phyloP scores from a whole-genome alignment of 1,139 yeast genomes.

The Nakaseomyces uthaithaninus region DNA sequence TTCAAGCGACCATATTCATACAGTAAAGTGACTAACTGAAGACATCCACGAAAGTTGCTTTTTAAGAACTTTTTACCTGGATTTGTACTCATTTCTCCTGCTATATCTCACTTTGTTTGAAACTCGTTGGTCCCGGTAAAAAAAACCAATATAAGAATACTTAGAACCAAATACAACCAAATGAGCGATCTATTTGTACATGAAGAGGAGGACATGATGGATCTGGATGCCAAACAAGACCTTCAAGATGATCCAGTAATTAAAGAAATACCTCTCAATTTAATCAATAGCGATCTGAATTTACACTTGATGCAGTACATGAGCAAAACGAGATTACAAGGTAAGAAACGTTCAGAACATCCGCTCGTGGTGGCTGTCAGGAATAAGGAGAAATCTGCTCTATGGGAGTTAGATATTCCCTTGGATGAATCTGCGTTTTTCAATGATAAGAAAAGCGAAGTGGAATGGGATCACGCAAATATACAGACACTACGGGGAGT shows the following conservation, averaged over 20 bases:
- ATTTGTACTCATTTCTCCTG: too few relatives aligned
- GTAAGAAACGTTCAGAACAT: slow-evolving; percentile 37
- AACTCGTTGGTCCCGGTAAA: too few relatives aligned
- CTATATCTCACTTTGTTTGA: too few relatives aligned
- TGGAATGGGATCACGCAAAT: slow-evolving; percentile 46
- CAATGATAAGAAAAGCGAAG: slow-evolving; percentile 51
- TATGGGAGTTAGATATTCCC: slow-evolving; percentile 66
- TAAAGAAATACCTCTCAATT: slow-evolving; percentile 61
- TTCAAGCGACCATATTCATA: too few relatives aligned
- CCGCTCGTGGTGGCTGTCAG: slow-evolving; percentile 43
- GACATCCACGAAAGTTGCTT: too few relatives aligned
- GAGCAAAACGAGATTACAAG: slow-evolving; percentile 49
- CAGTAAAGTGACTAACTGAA: too few relatives aligned
- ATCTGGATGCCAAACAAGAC: background rate
- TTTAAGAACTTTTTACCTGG: too few relatives aligned
- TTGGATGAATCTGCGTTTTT: slow-evolving; percentile 53
- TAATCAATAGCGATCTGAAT: slow-evolving; percentile 31
- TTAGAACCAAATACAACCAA: too few relatives aligned
- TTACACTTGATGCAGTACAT: slow-evolving; percentile 61
- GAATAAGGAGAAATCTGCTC: slow-evolving; percentile 51
- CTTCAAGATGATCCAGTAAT: slow-evolving; percentile 66
- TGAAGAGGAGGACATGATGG: slow-evolving; percentile 6
- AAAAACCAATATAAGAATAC: too few relatives aligned
- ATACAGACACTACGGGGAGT: slow-evolving; percentile 70
- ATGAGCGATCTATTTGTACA: slow-evolving; percentile 4